A percentile compares a stretch with the other conserved stretches of the same genome.
These are phyloP conservation scores for Podospora pseudoanserina DNA, from an alignment of 495 filamentous ascomycete species.

Conservation along the genomic window DNA sequence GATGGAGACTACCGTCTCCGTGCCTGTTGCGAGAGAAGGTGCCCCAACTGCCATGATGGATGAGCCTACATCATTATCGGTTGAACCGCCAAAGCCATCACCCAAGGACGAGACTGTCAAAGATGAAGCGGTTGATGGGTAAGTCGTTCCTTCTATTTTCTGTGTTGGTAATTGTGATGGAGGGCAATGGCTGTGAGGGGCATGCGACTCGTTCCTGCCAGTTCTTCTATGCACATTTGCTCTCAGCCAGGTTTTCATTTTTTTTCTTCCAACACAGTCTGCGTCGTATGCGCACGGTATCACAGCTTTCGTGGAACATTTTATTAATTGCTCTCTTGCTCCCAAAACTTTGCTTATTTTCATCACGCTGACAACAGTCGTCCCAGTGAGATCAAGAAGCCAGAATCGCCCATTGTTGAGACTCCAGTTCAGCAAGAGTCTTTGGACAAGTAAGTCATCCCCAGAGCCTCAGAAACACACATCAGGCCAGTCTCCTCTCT, in stretches of 20 bases:
- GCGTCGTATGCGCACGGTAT: background rate
- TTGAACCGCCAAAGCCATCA: background rate
- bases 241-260: background rate
- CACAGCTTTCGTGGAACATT: background rate
- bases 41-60: background rate
- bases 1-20: background rate
- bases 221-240: background rate
- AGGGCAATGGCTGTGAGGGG: background rate
- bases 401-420: background rate
- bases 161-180: background rate
- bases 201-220: background rate
- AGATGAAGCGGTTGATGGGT: background rate
- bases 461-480: background rate
- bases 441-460: conserved; percentile 3
- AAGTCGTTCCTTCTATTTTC: background rate
- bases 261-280: background rate
- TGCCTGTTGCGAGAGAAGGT: background rate
- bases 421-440: background rate
- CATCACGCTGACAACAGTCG: background rate
- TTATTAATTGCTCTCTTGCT: background rate
- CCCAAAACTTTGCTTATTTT: background rate
- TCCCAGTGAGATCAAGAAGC: conserved; percentile 4
- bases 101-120: background rate
- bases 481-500: background rate
- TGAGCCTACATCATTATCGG: background rate